Base-by-base conservation (phyloP, 2,329 filamentous ascomycete species). In the Xylaria sp. region DNA sequence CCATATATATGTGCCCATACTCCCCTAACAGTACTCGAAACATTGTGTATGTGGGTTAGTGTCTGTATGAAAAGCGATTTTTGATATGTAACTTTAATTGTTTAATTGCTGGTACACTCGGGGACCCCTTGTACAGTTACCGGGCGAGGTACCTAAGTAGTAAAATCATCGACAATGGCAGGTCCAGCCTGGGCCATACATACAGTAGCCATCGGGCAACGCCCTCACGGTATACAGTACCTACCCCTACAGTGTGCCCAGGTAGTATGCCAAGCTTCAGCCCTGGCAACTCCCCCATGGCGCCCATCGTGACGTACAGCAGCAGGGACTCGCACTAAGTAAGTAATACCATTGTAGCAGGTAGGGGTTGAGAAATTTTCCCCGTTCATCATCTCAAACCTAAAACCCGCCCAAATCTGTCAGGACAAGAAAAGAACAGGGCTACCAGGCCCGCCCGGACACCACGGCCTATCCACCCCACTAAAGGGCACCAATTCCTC, bases 191-290 rank as follows among this genome's bases (percentile, higher is more conserved):
- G 50, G 46, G 20, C n/a, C 5, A 6, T 28, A 63, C 25, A 25
- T 25, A 25, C 23, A 25, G 50, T 44, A 23, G n/a, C 2, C 13
- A 57, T 12, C 28, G 10, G 10, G 25, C 15, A 18, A 10, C 46
- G 23, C 28, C 44, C 23, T 18, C 25, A 32, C 34, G 32, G 34
- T 10, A 37, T 23, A 44, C 46, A 54, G 60, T 63, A n/a, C n/a
- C 18, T 25, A 25, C 23, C n/a, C 18, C 23, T 39, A 51, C 58
- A 41, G 58, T 59, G 59, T 48, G 18, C 5, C 13, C 10, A 13
- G 18, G 39, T 44, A 23, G 59, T 52, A 62, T 63, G 67, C 63
- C 67, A 69, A 69, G 63, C 32, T 20, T 66, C 63, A 63, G 63
- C 67, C 67, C 67, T 69, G 63, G 41, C 54, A 37, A 37, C 41